Evolutionary conservation across 345 rosid genomes (phyloP), one percentile per base, ranked within the genome.

Genomic region (Stellera chamaejasme): DNA sequence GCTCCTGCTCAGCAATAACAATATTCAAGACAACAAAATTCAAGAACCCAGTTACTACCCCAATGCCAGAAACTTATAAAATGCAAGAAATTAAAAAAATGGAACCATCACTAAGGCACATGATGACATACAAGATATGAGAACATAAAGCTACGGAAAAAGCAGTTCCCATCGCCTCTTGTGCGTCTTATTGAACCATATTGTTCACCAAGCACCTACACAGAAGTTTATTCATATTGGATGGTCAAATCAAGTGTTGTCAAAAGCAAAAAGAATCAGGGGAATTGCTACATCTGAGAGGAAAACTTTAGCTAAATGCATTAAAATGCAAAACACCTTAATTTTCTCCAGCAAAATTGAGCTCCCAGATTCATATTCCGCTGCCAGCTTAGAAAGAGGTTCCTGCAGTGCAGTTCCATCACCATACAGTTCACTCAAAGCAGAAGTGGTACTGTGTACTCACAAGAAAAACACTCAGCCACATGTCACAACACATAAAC

Each of bases 161-260:
- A 94, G 79, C 99, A 94, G 62, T 94, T 94, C 45, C 99, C 99
- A 79, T 94, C 99, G 5, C 99, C 99, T 26, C 93, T 78, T 15
- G 99, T 83, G 71, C 99, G 74, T 73, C 99, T 72, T 58, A 94
- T 90, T 61, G 82, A 87, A 53, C 51, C 79, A 75, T 84, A 87
- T 60, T 76, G 84, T 55, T 74, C 83, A 27, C 55, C 79, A 54
- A 94, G 95, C 51, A 82, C 66, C 99, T 94, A 67, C 64, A 67
- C 11, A 45, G 45, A 61, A 42, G 48, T 48, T 55, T 47, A 32
- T 11, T 4, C 23, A 14, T 46, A 25, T 6, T 43, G 9, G 61
- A 54, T 55, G 50, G 14, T 48, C 9, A 55, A 27, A 23, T 6
- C 27, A 55, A 48, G 14, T 41, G 27, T 10, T 25, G 56, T 32